phyloP scores from a whole-genome alignment of 2,329 filamentous ascomycete genomes.

The Helicocarpus griseus region DNA sequence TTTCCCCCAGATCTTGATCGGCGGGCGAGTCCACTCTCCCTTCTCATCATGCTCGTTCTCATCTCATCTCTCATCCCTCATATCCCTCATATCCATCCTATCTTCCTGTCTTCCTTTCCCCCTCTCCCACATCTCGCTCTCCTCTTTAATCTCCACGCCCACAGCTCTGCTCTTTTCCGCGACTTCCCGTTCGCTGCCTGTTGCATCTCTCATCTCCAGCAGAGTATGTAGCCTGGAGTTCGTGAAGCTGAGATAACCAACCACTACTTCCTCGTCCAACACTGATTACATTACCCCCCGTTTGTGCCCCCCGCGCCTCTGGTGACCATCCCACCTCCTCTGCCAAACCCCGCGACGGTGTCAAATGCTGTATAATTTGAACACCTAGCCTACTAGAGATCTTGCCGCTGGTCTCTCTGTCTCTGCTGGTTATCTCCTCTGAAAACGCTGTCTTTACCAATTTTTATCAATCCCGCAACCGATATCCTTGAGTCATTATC shows the following conservation, averaged over 20 bases:
- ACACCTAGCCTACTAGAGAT: neutral
- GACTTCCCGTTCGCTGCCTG: neutral
- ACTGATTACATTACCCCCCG: neutral
- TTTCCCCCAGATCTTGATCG: too few species aligned
- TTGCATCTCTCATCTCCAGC: neutral
- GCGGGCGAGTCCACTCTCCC: too few species aligned
- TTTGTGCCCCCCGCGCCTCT: neutral
- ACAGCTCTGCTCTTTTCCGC: neutral
- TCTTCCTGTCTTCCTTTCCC: neutral
- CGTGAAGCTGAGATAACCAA: neutral
- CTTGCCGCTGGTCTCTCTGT: neutral
- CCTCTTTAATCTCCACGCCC: neutral
- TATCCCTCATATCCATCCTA: neutral
- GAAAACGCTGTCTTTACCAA: neutral
- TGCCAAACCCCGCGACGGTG: neutral
- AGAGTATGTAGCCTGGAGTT: constrained; percentile 1
- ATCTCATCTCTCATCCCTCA: neutral
- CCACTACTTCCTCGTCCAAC: neutral
- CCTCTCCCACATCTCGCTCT: neutral
- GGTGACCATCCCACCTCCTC: neutral
- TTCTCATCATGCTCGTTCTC: neutral
- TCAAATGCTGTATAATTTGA: neutral
- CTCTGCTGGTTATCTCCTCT: neutral
- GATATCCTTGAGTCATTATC: neutral
- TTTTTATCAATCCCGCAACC: too few species aligned